Percentiles rank a stretch among this genome's conserved stretches.
Conservation (phyloP, 164 flowering plant species). For the Umbilicus rupestris region DNA sequence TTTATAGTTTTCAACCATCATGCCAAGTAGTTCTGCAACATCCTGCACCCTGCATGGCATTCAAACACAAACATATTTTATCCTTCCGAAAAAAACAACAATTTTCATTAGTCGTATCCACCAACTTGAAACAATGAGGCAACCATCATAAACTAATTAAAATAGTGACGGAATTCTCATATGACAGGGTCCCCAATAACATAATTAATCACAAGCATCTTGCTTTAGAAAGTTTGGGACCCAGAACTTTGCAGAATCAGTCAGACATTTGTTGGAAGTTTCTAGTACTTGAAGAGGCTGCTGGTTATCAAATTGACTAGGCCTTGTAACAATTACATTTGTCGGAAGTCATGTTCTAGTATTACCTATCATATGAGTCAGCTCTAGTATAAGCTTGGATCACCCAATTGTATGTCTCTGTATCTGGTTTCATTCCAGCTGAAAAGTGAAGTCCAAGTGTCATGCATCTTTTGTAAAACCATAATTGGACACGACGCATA, state of each 20-base stretch:
- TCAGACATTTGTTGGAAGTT: not conserved
- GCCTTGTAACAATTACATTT: not conserved
- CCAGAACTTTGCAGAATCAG: not conserved
- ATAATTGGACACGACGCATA: not conserved
- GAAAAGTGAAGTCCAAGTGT: conserved; percentile 12
- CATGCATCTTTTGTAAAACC: not conserved
- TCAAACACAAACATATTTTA: not conserved
- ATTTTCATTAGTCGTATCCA: not conserved
- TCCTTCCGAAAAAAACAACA: not conserved
- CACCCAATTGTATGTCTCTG: conserved; percentile 94
- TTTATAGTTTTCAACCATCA: conserved; percentile 97
- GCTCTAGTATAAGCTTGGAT: conserved; percentile 97
- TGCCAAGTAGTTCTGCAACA: conserved; percentile 93
- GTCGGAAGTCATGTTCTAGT: not conserved
- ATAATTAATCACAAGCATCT: not conserved
- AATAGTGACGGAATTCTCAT: not conserved
- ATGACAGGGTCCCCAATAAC: not conserved
- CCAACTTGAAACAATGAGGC: not conserved
- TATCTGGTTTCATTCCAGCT: conserved; percentile 93
- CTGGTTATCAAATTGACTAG: not conserved
- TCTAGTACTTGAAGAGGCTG: not conserved
- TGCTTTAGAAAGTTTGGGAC: not conserved
- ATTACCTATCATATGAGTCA: conserved; percentile 91
- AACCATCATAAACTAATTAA: not conserved
- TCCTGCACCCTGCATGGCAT: conserved; percentile 68